Conservation (phyloP, 257 asterid species). For the Penstemon davidsonii region DNA sequence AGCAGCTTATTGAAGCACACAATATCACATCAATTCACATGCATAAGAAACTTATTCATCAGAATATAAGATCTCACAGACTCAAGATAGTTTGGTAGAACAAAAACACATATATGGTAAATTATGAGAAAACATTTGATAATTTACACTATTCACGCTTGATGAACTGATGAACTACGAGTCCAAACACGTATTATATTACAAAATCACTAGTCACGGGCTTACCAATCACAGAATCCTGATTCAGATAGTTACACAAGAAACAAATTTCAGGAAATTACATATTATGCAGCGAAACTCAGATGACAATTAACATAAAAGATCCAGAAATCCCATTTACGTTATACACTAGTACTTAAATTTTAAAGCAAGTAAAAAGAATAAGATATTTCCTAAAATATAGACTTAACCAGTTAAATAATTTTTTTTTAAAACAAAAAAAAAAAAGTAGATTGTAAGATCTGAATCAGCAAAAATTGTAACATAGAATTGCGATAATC, state of each 20-base stretch:
- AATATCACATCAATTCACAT: neutral
- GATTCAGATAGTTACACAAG: neutral
- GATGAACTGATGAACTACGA: too few relatives aligned
- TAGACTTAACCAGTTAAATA: constrained; percentile 3
- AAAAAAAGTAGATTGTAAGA: constrained; percentile 10
- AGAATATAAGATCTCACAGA: neutral
- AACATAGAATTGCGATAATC: neutral
- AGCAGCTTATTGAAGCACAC: constrained; percentile 1
- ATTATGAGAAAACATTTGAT: neutral
- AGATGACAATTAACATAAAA: constrained; percentile 13
- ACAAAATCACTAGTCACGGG: too few relatives aligned
- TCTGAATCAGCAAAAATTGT: constrained; percentile 23
- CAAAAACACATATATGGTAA: neutral
- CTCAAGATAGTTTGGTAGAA: too few relatives aligned
- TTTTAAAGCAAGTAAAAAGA: neutral
- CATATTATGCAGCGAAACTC: constrained; percentile 18
- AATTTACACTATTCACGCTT: too few relatives aligned
- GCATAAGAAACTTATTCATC: constrained; percentile 18
- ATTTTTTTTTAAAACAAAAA: neutral
- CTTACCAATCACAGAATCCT: neutral
- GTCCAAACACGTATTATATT: too few relatives aligned
- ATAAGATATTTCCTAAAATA: neutral
- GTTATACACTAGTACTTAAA: neutral
- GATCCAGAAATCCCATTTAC: constrained; percentile 3
- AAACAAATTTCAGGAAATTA: neutral